phyloP scores from a whole-genome alignment of 2,329 filamentous ascomycete species.

The Reticulascus tulasneorum region DNA sequence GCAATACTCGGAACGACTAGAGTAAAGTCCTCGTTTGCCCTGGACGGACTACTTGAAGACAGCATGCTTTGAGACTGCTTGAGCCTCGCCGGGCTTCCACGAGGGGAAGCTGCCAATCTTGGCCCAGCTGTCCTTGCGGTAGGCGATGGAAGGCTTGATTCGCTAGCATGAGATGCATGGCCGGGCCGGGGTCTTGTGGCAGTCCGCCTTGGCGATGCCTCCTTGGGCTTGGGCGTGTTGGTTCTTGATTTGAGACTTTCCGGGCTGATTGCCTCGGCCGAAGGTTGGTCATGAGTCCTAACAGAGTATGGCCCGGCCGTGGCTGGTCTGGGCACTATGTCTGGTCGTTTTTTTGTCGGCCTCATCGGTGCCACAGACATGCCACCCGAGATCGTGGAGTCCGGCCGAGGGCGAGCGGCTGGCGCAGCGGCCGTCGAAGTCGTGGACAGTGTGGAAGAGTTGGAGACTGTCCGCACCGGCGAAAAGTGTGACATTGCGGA shows the following conservation, averaged over 20 bases:
- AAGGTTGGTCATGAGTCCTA: conserved; percentile 44
- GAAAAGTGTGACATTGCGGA: conserved; percentile 32
- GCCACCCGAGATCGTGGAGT: conserved; percentile 46
- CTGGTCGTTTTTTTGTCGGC: conserved; percentile 54
- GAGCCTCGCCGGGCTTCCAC: conserved; percentile 35
- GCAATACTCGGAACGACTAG: conserved; percentile 46
- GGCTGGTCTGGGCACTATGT: conserved; percentile 55
- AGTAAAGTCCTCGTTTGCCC: conserved; percentile 49
- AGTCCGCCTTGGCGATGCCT: conserved; percentile 49
- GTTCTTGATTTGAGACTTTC: conserved; percentile 42
- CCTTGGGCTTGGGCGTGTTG: conserved; percentile 46
- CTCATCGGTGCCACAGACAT: conserved; percentile 63
- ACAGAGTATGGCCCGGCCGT: conserved; percentile 65
- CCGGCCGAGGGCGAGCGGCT: conserved; percentile 37
- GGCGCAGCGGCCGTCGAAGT: conserved; percentile 27
- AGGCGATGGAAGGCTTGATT: conserved; percentile 46
- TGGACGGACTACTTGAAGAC: conserved; percentile 41
- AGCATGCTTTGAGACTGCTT: conserved; percentile 24
- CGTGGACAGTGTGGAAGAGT: conserved; percentile 26
- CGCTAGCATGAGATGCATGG: conserved; percentile 46
- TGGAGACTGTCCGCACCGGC: conserved; percentile 41
- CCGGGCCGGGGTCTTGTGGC: conserved; percentile 41
- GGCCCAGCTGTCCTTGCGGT: conserved; percentile 26
- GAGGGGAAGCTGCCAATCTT: conserved; percentile 35
- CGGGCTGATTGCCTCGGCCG: conserved; percentile 41